phyloP scores from a whole-genome alignment of 352 stramenopile species.

The Phytophthora pisi region DNA sequence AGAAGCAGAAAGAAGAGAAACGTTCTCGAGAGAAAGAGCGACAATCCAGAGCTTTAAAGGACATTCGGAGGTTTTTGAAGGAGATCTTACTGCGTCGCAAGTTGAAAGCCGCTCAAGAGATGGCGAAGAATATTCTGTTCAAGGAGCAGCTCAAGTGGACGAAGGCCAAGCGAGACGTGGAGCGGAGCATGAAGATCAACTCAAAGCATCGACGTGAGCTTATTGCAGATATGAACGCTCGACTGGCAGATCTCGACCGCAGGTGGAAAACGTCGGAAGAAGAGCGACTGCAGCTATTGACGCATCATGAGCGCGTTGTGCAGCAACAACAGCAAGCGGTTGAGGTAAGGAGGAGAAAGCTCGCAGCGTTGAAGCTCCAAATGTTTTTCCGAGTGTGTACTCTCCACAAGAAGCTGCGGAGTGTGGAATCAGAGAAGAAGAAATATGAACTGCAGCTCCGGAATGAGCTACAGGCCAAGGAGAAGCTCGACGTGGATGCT shows the following conservation, averaged over 20 bases:
- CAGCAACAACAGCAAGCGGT: slow-evolving; percentile 35
- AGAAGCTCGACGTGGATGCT: slow-evolving; percentile 19
- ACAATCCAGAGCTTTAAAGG: slow-evolving; percentile 29
- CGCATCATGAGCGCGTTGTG: slow-evolving; percentile 37
- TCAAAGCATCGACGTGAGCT: slow-evolving; percentile 39
- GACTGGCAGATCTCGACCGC: slow-evolving; percentile 43
- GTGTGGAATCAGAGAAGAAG: slow-evolving; percentile 25
- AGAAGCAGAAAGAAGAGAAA: slow-evolving; percentile 20
- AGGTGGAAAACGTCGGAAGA: slow-evolving; percentile 46
- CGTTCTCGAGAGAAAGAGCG: slow-evolving; percentile 21
- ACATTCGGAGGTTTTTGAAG: slow-evolving; percentile 51
- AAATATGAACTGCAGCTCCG: slow-evolving; percentile 22
- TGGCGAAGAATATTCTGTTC: slow-evolving; percentile 46
- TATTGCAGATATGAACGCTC: slow-evolving; percentile 38
- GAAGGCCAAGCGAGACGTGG: slow-evolving; percentile 52
- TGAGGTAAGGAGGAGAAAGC: slow-evolving; percentile 27
- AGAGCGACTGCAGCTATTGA: slow-evolving; percentile 33
- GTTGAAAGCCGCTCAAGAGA: slow-evolving; percentile 39
- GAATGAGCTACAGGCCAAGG: slow-evolving; percentile 23
- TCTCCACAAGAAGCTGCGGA: slow-evolving; percentile 38
- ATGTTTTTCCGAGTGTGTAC: slow-evolving; percentile 41
- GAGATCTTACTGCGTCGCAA: slow-evolving; percentile 47
- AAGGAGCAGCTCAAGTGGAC: slow-evolving; percentile 51
- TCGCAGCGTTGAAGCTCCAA: slow-evolving; percentile 46
- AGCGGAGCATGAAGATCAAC: slow-evolving; percentile 46